Conservation (phyloP, 192 early-diverging fungal genomes). For the Physocladia obscura region DNA sequence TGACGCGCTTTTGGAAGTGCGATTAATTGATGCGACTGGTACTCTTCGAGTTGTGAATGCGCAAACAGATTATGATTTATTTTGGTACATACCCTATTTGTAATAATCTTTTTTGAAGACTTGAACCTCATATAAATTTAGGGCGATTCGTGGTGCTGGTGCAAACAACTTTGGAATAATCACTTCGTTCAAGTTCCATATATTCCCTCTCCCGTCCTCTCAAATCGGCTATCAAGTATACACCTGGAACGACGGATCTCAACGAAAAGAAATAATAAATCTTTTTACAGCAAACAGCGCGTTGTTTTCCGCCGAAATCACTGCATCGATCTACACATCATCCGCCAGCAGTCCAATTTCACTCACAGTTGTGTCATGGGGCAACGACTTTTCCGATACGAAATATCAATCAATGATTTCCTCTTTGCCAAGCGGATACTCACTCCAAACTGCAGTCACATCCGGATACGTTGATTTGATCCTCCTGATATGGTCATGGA, state of each 20-base stretch:
- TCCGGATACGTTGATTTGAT: no score
- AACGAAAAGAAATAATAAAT: not conserved
- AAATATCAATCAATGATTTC: no score
- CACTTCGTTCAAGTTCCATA: slow-evolving; percentile 21
- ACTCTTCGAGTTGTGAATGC: slow-evolving; percentile 15
- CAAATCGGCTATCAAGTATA: not conserved
- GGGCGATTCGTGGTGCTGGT: slow-evolving; percentile 28
- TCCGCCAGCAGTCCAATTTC: not conserved
- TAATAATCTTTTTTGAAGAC: not conserved
- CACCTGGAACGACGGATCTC: not conserved
- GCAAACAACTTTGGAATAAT: slow-evolving; percentile 31
- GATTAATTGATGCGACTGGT: slow-evolving; percentile 12
- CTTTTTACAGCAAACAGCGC: not conserved
- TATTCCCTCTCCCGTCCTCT: not conserved
- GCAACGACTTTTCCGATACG: not conserved
- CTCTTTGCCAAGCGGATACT: no score
- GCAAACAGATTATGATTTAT: slow-evolving; percentile 3
- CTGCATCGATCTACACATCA: not conserved
- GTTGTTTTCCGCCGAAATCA: not conserved
- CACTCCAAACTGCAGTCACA: no score
- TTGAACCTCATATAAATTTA: not conserved
- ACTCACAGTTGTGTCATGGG: not conserved
- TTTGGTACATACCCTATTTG: slow-evolving; percentile 19
- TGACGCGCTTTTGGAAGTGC: slow-evolving; percentile 24
- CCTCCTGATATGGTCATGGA: no score